These are phyloP conservation scores for Camptophora hylomeconis DNA, from an alignment of 2,329 filamentous ascomycete species.

Conservation along the genomic window DNA sequence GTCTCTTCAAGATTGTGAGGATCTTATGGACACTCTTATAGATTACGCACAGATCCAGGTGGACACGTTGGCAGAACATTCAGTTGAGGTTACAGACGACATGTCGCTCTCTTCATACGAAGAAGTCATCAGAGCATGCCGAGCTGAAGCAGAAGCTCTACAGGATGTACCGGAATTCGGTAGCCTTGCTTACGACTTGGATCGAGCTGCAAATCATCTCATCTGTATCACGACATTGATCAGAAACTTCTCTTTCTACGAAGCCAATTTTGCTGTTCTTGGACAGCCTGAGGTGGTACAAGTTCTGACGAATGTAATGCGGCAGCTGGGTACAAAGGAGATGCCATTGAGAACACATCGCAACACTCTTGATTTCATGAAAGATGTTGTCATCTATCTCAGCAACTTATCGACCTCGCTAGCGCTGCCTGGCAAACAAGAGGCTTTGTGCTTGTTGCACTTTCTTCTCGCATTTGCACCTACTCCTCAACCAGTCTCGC, in stretches of 20 bases:
- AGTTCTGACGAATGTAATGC: conserved; percentile 70
- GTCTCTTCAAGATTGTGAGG: conserved; percentile 64
- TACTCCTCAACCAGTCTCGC: conserved; percentile 50
- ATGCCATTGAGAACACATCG: conserved; percentile 69
- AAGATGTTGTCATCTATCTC: conserved; percentile 76
- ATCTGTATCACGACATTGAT: conserved; percentile 87
- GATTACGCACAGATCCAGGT: conserved; percentile 86
- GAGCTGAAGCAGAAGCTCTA: conserved; percentile 57
- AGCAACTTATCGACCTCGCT: conserved; percentile 77
- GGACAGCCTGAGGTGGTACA: conserved; percentile 68
- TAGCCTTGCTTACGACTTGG: conserved; percentile 64
- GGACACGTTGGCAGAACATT: conserved; percentile 70
- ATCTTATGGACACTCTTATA: conserved; percentile 73
- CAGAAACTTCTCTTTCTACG: conserved; percentile 80
- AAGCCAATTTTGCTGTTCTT: conserved; percentile 61
- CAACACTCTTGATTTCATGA: conserved; percentile 94
- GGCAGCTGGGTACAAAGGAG: conserved; percentile 77
- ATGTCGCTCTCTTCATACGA: conserved; percentile 77
- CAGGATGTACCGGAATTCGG: conserved; percentile 64
- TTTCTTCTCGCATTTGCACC: conserved; percentile 88
- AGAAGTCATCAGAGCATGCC: conserved; percentile 68
- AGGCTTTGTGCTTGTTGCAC: conserved; percentile 73
- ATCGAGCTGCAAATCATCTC: conserved; percentile 72
- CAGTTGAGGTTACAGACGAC: conserved; percentile 74
- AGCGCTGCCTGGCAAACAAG: conserved; percentile 72